Conservation (phyloP, 2,329 filamentous ascomycete genomes). For the Chrysosporium queenslandicum region DNA sequence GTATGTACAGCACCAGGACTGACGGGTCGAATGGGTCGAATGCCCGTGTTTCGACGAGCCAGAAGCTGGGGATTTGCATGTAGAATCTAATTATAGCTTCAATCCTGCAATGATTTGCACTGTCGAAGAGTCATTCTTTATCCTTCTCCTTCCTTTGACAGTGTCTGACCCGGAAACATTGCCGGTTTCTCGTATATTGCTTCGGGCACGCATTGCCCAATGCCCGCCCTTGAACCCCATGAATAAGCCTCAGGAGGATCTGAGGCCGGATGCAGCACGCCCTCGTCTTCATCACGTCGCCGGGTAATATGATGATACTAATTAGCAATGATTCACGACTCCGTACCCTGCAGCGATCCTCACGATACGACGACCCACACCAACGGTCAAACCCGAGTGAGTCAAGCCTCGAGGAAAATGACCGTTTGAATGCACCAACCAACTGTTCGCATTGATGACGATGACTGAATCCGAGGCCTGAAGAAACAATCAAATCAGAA, state of each 20-base stretch:
- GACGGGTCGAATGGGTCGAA: too few relatives aligned
- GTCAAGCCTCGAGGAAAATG: not conserved
- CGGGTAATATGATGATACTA: too few relatives aligned
- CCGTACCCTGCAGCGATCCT: not conserved
- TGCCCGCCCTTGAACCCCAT: not conserved
- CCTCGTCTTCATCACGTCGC: too few relatives aligned
- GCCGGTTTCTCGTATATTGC: not conserved
- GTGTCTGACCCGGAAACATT: not conserved
- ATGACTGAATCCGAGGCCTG: not conserved
- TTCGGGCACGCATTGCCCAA: not conserved
- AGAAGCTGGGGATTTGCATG: not conserved
- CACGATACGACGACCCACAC: conserved; percentile 5
- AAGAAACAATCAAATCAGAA: not conserved
- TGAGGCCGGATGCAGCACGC: not conserved
- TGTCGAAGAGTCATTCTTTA: not conserved
- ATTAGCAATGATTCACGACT: too few relatives aligned
- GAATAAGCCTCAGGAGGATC: too few relatives aligned
- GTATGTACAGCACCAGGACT: too few relatives aligned
- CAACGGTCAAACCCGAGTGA: conserved; percentile 10
- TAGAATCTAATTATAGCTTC: conserved; percentile 1
- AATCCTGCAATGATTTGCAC: not conserved
- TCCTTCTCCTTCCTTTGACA: not conserved
- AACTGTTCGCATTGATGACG: not conserved
- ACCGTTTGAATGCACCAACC: not conserved
- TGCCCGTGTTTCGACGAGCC: too few relatives aligned